Base-by-base conservation (phyloP, 2,329 filamentous ascomycete genomes). In the Truncatella angustata region DNA sequence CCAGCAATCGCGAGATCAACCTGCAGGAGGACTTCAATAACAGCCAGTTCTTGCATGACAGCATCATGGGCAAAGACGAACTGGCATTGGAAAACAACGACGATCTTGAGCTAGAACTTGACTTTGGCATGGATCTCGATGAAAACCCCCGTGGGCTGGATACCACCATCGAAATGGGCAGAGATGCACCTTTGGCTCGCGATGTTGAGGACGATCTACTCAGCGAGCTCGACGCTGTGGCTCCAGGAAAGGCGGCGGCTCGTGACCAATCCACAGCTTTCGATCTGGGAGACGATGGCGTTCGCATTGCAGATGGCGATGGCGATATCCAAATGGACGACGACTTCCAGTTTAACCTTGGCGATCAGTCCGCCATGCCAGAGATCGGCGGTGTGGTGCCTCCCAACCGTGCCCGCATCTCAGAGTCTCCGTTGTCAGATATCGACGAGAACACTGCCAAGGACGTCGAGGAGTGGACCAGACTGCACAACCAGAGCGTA, bases 101-200 rank as follows among this genome's bases (percentile, higher is more conserved):
- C 58, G 88, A 90, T 63, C 77, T 91, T 49, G 87, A 88, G 51
- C 77, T 91, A 24, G 82, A 89, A 58, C 74, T 93, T 51, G 87
- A 91, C 61, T 85, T 92, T 60, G 87, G 87, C 60, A 77, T 94
- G 55, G 86, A 85, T 59, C 75, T 91, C 30, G 87, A 91, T 58
- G 80, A 91, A 55, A 83, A 80, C 30, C 80, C 72, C 53, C 66
- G 70, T 28, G 39, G 20, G 7, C 66, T 71, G 56, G 80, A 82
- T 54, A 73, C 73, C 54, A 94, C 86, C 63, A 86, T 97, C 53
- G 94, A 99, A 85, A 79, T 91, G 61, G 94, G 93, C 64, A 88
- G 93, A 85, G 87, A 96, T 60, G 92, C 89, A 18, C 86, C 89
- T 4, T 78, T 82, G 14, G 77, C 87, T 21, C 79, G 82, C 42